Evolutionary conservation across 306 rosid genomes (phyloP).

Genomic region (Vicia faba): DNA sequence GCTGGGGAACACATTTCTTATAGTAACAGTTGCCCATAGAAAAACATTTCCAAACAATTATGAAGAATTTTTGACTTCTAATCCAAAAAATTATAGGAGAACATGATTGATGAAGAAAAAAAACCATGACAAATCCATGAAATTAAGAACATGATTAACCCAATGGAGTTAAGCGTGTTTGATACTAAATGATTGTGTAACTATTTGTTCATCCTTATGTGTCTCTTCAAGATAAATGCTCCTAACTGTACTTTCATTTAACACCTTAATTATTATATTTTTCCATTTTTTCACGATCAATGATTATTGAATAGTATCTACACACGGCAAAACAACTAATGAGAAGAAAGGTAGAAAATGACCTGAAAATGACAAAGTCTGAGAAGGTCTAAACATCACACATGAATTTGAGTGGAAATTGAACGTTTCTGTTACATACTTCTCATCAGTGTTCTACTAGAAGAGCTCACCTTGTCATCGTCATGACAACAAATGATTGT

Average conservation of each 20-base stretch:
- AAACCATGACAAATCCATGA: constrained; percentile 3
- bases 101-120: constrained; percentile 36
- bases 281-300: constrained; percentile 1
- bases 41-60: background rate
- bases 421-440: constrained; percentile 13
- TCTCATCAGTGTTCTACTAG: constrained; percentile 14
- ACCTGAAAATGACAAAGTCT: constrained; percentile 17
- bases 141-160: constrained; percentile 21
- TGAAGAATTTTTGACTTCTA: constrained; percentile 33
- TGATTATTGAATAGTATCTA: background rate
- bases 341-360: constrained; percentile 9
- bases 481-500: background rate
- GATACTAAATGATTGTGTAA: constrained; percentile 42
- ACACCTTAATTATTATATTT: constrained; percentile 17
- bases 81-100: constrained; percentile 13
- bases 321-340: constrained; percentile 16
- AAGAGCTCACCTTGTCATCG: constrained; percentile 7
- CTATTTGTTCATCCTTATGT: constrained; percentile 21
- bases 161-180: constrained; percentile 33
- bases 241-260: constrained; percentile 20
- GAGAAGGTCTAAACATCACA: constrained; percentile 35
- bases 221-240: constrained; percentile 22
- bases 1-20: no score
- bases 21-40: no score
- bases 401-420: constrained; percentile 27